Evolutionary conservation across 148 eudicot genomes (phyloP).

Genomic region (Salicornia ramosissima): DNA sequence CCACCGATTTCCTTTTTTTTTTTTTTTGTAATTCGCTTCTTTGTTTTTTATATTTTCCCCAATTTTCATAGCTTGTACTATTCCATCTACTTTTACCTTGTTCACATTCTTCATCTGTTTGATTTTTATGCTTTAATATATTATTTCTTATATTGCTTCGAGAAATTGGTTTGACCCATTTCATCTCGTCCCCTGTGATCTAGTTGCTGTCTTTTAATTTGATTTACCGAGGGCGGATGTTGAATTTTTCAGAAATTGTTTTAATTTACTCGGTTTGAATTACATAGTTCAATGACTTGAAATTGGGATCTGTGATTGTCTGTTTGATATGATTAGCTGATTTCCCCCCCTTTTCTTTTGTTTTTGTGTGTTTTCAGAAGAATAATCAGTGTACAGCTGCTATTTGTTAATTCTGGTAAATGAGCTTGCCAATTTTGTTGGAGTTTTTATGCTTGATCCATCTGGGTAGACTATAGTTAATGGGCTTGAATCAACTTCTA

Average conservation of each 20-base stretch:
- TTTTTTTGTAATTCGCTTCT: background rate
- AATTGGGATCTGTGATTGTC: constrained; percentile 27
- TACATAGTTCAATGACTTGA: constrained; percentile 3
- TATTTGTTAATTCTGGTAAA: constrained; percentile 4
- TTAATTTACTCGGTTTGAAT: constrained; percentile 1
- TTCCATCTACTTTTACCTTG: constrained; percentile 6
- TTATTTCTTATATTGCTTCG: background rate
- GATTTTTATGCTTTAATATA: background rate
- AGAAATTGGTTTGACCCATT: background rate
- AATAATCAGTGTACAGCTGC: background rate
- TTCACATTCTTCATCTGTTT: constrained; percentile 9
- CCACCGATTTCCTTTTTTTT: background rate
- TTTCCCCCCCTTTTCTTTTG: background rate
- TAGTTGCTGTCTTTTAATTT: constrained; percentile 13
- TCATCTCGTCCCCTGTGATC: constrained; percentile 7
- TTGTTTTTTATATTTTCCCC: constrained; percentile 8
- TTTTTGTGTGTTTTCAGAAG: constrained; percentile 2
- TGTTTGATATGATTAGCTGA: constrained; percentile 13
- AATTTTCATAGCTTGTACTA: background rate
- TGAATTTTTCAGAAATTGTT: background rate
- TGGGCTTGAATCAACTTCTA: constrained; percentile 25
- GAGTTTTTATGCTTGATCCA: constrained; percentile 19
- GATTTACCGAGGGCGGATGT: background rate
- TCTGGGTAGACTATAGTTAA: constrained; percentile 25
- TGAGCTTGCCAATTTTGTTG: background rate